A percentile compares a stretch with the other conserved stretches of the same genome.
Conservation (phyloP, 441 rosid species). For the Aleurites moluccanus region DNA sequence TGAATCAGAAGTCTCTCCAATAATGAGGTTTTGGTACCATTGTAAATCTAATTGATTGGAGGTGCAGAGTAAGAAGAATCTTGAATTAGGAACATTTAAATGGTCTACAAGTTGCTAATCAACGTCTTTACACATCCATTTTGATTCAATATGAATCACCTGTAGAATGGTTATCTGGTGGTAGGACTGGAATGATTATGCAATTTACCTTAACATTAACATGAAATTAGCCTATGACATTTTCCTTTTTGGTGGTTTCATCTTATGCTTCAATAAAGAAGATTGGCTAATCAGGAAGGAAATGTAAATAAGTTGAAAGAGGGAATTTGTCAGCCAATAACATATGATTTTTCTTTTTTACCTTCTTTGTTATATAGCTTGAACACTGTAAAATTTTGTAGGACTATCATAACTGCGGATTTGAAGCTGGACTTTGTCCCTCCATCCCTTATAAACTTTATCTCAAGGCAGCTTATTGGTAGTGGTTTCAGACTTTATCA, state of each 20-base stretch:
- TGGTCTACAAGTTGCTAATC: neutral
- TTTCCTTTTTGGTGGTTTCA: neutral
- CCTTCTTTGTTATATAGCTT: slow-evolving; percentile 14
- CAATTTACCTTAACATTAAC: neutral
- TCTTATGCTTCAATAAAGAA: neutral
- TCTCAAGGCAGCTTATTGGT: slow-evolving; percentile 87
- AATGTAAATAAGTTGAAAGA: neutral
- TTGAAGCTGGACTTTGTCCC: slow-evolving; percentile 88
- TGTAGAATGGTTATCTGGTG: neutral
- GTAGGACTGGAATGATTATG: neutral
- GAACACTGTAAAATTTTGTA: slow-evolving; percentile 35
- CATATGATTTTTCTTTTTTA: slow-evolving; percentile 2
- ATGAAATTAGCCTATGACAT: neutral
- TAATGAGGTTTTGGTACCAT: neutral
- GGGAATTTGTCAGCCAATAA: neutral
- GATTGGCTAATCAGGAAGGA: neutral
- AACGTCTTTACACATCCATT: neutral
- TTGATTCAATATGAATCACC: neutral
- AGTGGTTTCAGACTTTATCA: slow-evolving; percentile 82
- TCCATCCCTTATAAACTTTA: slow-evolving; percentile 78
- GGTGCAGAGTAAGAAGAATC: neutral
- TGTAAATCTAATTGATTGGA: neutral
- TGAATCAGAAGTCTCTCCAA: neutral
- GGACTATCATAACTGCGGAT: slow-evolving; percentile 78
- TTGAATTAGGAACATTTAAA: neutral